A percentile compares a stretch with the other conserved stretches of the same genome.
Evolutionary conservation across 73 alveolate species (phyloP).

Genomic region (Blepharisma stoltei): DNA sequence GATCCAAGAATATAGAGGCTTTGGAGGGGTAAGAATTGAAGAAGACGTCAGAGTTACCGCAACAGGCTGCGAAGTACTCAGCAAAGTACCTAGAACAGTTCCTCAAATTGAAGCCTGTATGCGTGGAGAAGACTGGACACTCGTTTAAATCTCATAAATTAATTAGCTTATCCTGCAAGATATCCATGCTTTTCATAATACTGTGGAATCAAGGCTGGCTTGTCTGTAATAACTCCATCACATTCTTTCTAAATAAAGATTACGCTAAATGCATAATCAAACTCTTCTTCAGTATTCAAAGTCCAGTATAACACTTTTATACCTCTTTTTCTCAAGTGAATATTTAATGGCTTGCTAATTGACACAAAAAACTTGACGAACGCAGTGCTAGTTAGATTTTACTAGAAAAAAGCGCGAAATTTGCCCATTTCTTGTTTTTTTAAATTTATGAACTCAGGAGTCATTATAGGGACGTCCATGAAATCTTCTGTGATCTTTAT

Average conservation of each 20-base stretch:
- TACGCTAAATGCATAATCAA: constrained; percentile 8
- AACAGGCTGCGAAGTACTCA: constrained; percentile 84
- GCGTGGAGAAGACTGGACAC: constrained; percentile 58
- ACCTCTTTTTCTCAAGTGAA: background rate
- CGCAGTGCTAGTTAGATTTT: background rate
- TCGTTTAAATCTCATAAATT: no score
- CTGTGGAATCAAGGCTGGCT: background rate
- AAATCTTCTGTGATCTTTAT: background rate
- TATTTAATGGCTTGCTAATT: background rate
- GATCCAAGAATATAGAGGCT: constrained; percentile 73
- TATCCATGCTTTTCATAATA: no score
- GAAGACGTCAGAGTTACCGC: constrained; percentile 90
- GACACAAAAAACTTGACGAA: background rate
- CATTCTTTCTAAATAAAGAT: background rate
- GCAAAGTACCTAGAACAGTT: constrained; percentile 92
- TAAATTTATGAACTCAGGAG: background rate
- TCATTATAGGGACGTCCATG: constrained; percentile 11
- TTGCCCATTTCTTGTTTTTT: constrained; percentile 7
- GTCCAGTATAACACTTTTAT: constrained; percentile 17
- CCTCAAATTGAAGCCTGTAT: constrained; percentile 93
- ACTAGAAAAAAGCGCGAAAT: background rate
- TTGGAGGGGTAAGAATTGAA: constrained; percentile 99
- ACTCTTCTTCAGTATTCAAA: background rate
- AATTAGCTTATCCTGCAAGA: no score
- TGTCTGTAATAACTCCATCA: constrained; percentile 17